Evolutionary conservation across 176 grass and related monocot genomes (phyloP).

Genomic region (Puya raimondii): DNA sequence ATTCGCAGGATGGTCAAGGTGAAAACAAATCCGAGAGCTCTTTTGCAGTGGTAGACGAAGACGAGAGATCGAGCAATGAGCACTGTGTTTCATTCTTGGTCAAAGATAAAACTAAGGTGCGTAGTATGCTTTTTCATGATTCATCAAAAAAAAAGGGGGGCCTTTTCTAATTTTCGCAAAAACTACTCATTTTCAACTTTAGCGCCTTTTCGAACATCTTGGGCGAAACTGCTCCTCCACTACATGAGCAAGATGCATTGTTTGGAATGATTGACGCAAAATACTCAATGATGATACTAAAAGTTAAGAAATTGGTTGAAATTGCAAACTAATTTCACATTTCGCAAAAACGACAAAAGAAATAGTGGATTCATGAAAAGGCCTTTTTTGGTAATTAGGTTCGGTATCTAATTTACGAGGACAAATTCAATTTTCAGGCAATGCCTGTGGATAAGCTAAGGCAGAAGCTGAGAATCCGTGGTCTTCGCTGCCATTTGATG

Average conservation of each 20-base stretch:
- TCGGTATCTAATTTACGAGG: background rate
- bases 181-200: no score
- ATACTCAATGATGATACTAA: no score
- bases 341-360: no score
- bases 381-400: background rate
- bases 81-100: slow-evolving; percentile 84
- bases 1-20: slow-evolving; percentile 34
- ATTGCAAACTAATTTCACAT: no score
- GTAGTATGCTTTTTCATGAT: background rate
- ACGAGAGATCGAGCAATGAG: slow-evolving; percentile 56
- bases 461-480: slow-evolving; percentile 71
- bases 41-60: slow-evolving; percentile 55
- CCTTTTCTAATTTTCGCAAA: no score
- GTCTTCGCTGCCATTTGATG: slow-evolving; percentile 60
- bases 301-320: background rate
- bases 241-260: no score
- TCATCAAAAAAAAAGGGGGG: no score
- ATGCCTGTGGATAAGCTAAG: slow-evolving; percentile 52
- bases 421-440: slow-evolving; percentile 18
- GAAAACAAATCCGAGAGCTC: slow-evolving; percentile 30
- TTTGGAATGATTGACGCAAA: no score
- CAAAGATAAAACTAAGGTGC: slow-evolving; percentile 72
- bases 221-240: no score
- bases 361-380: no score
- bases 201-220: no score